A percentile compares a stretch with the other conserved stretches of the same genome.
Evolutionary conservation across 2,329 filamentous ascomycete species (phyloP).

Genomic region (Pseudogymnoascus destructans): DNA sequence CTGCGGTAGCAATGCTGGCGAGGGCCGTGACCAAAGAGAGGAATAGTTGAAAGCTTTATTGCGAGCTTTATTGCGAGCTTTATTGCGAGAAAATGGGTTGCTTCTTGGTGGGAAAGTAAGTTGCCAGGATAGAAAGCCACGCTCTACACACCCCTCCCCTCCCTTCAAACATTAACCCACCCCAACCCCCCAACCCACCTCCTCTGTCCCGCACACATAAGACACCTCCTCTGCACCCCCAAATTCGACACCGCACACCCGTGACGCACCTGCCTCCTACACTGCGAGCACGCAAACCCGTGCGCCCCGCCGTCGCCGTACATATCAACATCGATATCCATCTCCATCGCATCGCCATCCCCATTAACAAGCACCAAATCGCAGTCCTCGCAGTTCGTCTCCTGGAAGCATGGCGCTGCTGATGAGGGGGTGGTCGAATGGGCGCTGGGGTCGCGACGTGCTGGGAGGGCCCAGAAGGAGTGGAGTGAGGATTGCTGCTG

Average conservation of each 20-base stretch:
- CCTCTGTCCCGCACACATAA: constrained; percentile 36
- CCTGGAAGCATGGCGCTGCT: constrained; percentile 17
- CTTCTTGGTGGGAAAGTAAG: neutral
- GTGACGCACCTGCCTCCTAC: constrained; percentile 43
- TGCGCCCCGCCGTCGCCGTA: constrained; percentile 27
- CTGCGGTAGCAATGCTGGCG: neutral
- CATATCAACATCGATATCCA: constrained; percentile 29
- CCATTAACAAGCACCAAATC: constrained; percentile 25
- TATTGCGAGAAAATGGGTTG: neutral
- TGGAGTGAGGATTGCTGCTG: constrained; percentile 40
- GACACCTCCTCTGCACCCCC: constrained; percentile 39
- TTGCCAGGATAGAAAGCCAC: neutral
- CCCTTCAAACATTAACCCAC: constrained; percentile 11
- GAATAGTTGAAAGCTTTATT: neutral
- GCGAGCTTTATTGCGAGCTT: neutral
- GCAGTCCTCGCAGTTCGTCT: constrained; percentile 42
- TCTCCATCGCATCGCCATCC: constrained; percentile 29
- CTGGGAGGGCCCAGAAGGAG: constrained; percentile 45
- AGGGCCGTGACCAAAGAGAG: neutral
- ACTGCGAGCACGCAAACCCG: constrained; percentile 34
- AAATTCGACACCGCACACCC: constrained; percentile 47
- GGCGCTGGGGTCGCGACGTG: constrained; percentile 18
- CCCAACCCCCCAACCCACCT: constrained; percentile 14
- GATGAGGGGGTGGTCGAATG: constrained; percentile 16
- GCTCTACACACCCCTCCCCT: neutral